These are phyloP conservation scores for Citrus glauca DNA, from an alignment of 345 rosid genomes.

Conservation along the genomic window DNA sequence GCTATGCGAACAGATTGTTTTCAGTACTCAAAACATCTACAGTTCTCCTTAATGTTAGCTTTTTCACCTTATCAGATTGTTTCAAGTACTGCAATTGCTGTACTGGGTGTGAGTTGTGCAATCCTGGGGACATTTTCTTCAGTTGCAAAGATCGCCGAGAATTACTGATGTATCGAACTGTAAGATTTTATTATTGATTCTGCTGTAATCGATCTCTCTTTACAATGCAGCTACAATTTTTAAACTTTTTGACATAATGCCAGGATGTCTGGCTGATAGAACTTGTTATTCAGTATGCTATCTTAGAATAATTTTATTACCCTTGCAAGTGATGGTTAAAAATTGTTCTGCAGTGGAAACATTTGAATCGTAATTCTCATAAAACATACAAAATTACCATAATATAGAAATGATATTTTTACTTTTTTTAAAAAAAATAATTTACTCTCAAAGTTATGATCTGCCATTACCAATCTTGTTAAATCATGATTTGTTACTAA, in stretches of 20 bases:
- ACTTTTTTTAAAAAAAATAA: too few relatives aligned
- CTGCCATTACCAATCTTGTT: too few relatives aligned
- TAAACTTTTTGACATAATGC: not conserved
- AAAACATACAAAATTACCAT: too few relatives aligned
- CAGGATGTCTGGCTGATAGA: not conserved
- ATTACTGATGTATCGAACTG: constrained; percentile 18
- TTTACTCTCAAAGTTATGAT: too few relatives aligned
- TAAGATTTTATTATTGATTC: not conserved
- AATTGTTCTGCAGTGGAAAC: too few relatives aligned
- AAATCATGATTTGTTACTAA: too few relatives aligned
- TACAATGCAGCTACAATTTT: not conserved
- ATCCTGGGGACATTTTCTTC: constrained; percentile 67
- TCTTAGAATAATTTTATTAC: not conserved
- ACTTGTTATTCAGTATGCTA: not conserved
- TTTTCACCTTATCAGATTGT: constrained; percentile 35
- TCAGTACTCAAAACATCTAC: not conserved
- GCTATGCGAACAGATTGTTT: not conserved
- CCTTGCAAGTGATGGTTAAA: too few relatives aligned
- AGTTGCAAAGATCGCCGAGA: constrained; percentile 32
- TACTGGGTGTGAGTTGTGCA: constrained; percentile 50
- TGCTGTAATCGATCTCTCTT: not conserved
- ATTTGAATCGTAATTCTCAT: too few relatives aligned
- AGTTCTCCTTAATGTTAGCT: not conserved
- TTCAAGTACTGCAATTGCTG: constrained; percentile 33
- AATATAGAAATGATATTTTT: too few relatives aligned